Conservation (phyloP, 208 protist species). For the Dictyostelium gargantuum region DNA sequence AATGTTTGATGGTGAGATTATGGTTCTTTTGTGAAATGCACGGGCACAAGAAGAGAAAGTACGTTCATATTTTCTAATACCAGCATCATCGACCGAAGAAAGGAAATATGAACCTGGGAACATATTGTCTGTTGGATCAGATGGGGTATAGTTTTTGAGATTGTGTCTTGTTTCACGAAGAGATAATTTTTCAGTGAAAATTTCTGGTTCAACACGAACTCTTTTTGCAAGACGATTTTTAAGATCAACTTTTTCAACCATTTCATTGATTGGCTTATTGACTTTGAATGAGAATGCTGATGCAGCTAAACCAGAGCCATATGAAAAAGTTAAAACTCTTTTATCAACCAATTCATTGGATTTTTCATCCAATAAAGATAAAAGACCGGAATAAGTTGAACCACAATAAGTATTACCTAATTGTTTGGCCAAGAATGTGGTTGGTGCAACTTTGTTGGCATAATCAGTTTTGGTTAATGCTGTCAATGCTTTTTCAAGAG, state of each 20-base stretch:
- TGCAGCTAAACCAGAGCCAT: conserved; percentile 88
- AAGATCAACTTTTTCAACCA: conserved; percentile 64
- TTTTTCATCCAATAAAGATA: conserved; percentile 80
- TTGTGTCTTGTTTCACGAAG: conserved; percentile 41
- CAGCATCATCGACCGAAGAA: conserved; percentile 57
- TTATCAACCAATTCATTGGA: conserved; percentile 73
- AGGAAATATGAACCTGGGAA: conserved; percentile 72
- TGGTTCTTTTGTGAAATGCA: neutral
- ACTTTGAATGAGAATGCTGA: conserved; percentile 87
- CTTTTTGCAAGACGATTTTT: conserved; percentile 52
- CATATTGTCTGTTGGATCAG: conserved; percentile 16
- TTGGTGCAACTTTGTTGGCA: conserved; percentile 81
- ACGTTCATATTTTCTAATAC: conserved; percentile 57
- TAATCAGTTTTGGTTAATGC: conserved; percentile 73
- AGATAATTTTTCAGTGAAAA: conserved; percentile 47
- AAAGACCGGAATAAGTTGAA: conserved; percentile 87
- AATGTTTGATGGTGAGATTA: neutral
- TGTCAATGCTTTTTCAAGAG: conserved; percentile 81
- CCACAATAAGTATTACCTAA: conserved; percentile 92
- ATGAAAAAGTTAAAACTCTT: conserved; percentile 88
- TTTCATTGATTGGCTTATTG: conserved; percentile 48
- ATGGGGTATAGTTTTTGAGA: conserved; percentile 41
- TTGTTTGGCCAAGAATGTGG: conserved; percentile 79
- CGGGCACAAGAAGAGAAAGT: neutral
- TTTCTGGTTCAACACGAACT: conserved; percentile 53